phyloP scores from a whole-genome alignment of 148 eudicot species.

The Mesembryanthemum crystallinum region DNA sequence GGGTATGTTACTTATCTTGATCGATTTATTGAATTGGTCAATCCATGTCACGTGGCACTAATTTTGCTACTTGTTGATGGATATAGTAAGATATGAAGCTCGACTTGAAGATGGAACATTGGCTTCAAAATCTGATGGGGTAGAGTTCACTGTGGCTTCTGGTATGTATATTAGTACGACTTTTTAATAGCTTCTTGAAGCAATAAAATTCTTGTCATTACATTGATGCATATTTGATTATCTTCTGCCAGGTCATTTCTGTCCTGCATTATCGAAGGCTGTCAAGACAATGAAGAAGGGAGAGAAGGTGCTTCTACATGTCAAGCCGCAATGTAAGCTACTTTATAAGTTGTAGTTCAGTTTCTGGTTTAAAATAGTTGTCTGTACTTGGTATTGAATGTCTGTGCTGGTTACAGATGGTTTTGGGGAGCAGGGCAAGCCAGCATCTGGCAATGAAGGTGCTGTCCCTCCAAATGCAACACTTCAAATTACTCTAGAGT shows the following conservation, averaged over 20 bases:
- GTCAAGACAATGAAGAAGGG: slow-evolving; percentile 99
- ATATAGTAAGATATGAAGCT: slow-evolving; percentile 80
- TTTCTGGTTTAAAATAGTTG: background rate
- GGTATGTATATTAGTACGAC: slow-evolving; percentile 35
- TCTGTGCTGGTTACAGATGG: slow-evolving; percentile 55
- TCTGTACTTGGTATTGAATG: background rate
- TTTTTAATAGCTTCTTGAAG: too few relatives aligned
- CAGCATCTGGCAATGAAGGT: slow-evolving; percentile 65
- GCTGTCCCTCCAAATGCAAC: slow-evolving; percentile 86
- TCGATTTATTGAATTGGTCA: background rate
- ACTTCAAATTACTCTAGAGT: slow-evolving; percentile 62
- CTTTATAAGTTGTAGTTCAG: background rate
- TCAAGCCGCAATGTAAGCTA: slow-evolving; percentile 83
- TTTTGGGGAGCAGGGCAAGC: slow-evolving; percentile 88
- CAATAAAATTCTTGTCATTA: background rate
- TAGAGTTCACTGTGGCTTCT: slow-evolving; percentile 73
- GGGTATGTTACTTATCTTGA: slow-evolving; percentile 40
- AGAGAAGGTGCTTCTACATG: slow-evolving; percentile 74
- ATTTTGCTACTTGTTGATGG: background rate
- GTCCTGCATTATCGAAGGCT: slow-evolving; percentile 88
- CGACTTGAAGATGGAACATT: slow-evolving; percentile 72
- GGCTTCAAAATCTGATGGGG: slow-evolving; percentile 67
- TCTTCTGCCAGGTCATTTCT: slow-evolving; percentile 61
- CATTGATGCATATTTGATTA: background rate
- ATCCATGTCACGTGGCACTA: background rate